Conservation (phyloP, 2,329 filamentous ascomycete genomes). For the Fusarium beomiforme region DNA sequence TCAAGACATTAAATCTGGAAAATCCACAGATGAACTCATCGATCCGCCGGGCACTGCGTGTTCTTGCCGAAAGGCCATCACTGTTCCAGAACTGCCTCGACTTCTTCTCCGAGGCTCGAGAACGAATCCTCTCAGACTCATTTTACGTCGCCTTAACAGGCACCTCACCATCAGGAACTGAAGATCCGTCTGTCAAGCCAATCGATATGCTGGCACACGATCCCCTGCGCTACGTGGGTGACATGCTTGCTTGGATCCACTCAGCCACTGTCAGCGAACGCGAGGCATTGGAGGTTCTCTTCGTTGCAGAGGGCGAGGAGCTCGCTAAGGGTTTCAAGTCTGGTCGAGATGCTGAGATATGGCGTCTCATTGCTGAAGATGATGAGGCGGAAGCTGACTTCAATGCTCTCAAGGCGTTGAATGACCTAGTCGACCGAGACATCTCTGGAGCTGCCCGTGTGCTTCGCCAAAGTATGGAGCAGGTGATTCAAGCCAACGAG, state of each 20-base stretch:
- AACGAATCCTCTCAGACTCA: slow-evolving; percentile 85
- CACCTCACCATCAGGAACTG: slow-evolving; percentile 64
- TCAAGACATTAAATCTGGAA: slow-evolving; percentile 91
- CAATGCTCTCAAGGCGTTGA: slow-evolving; percentile 83
- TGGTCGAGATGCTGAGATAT: slow-evolving; percentile 84
- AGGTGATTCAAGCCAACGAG: slow-evolving; percentile 92
- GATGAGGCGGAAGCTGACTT: slow-evolving; percentile 68
- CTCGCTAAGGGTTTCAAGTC: slow-evolving; percentile 84
- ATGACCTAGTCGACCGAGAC: slow-evolving; percentile 87
- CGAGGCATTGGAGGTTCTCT: slow-evolving; percentile 90
- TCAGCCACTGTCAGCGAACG: slow-evolving; percentile 93
- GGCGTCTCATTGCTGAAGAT: slow-evolving; percentile 73
- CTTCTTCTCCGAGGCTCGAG: slow-evolving; percentile 89
- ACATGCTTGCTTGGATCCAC: slow-evolving; percentile 98
- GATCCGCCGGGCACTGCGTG: slow-evolving; percentile 83
- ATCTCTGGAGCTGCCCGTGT: slow-evolving; percentile 82
- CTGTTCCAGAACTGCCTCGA: slow-evolving; percentile 95
- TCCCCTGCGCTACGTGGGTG: slow-evolving; percentile 88
- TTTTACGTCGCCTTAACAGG: slow-evolving; percentile 92
- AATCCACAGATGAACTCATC: slow-evolving; percentile 90
- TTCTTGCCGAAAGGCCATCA: slow-evolving; percentile 87
- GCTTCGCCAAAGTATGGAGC: slow-evolving; percentile 89
- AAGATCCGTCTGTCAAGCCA: slow-evolving; percentile 77
- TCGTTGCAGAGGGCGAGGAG: slow-evolving; percentile 89
- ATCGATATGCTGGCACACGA: slow-evolving; percentile 96